phyloP scores from a whole-genome alignment of 2,329 filamentous ascomycete genomes.

The Thermothelomyces thermophilus region DNA sequence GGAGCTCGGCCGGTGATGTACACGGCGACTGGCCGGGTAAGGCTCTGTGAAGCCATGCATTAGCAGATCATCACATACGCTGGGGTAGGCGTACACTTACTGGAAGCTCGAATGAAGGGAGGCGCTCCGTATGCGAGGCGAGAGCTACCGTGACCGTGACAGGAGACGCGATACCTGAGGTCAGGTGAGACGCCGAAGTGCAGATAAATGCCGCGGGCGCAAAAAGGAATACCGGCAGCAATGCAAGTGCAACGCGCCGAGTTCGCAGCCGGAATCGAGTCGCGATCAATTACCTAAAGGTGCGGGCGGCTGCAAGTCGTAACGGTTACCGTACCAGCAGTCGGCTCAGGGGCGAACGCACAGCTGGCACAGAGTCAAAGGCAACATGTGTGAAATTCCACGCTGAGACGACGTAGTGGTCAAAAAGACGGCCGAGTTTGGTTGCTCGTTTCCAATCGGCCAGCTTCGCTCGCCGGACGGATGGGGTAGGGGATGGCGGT shows the following conservation, averaged over 20 bases:
- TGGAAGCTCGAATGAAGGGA: background rate
- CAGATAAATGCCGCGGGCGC: background rate
- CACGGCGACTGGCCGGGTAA: background rate
- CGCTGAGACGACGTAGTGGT: background rate
- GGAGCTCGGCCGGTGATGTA: background rate
- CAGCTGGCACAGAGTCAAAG: conserved; percentile 9
- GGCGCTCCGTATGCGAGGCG: background rate
- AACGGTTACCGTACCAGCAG: conserved; percentile 7
- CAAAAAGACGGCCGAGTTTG: background rate
- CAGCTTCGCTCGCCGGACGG: background rate
- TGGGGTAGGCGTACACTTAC: background rate
- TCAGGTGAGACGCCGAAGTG: background rate
- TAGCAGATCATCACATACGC: background rate
- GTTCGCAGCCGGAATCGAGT: background rate
- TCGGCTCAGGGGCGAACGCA: conserved; percentile 17
- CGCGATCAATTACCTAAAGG: background rate
- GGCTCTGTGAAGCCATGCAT: background rate
- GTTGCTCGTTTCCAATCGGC: background rate
- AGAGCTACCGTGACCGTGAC: background rate
- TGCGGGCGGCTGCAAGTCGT: background rate
- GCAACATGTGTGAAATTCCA: conserved; percentile 15
- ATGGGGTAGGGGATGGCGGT: conserved; percentile 6
- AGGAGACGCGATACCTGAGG: background rate
- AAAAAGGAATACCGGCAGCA: background rate
- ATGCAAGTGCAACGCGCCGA: background rate